Evolutionary conservation across 148 eudicot species (phyloP).

Genomic region (Cornus suecica): DNA sequence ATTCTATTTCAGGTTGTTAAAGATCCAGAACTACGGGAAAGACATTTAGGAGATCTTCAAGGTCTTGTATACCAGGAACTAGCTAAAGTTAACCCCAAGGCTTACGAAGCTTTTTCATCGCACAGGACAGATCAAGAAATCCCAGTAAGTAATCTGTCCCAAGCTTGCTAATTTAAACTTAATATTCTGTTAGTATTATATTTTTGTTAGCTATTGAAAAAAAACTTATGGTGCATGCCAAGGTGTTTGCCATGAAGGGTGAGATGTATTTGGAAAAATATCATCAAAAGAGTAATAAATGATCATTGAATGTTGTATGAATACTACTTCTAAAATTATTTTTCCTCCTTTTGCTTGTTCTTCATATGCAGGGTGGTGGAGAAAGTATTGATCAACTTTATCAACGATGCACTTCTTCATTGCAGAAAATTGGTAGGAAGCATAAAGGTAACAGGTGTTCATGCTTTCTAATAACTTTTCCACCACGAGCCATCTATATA

Average conservation of each 20-base stretch:
- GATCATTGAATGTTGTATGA: neutral
- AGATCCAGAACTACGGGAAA: conserved; percentile 67
- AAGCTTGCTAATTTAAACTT: neutral
- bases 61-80: conserved; percentile 54
- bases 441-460: conserved; percentile 50
- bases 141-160: conserved; percentile 47
- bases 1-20: conserved; percentile 50
- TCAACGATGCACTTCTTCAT: conserved; percentile 57
- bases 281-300: too few species aligned
- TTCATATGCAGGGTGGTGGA: conserved; percentile 77
- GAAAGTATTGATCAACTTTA: conserved; percentile 87
- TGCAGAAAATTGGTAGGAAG: conserved; percentile 62
- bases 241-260: neutral
- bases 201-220: neutral
- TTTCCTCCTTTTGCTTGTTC: neutral
- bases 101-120: conserved; percentile 60
- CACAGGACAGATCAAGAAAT: conserved; percentile 54
- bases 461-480: neutral
- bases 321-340: neutral
- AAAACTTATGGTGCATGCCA: neutral
- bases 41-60: conserved; percentile 91
- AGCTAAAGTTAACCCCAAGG: conserved; percentile 44
- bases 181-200: neutral
- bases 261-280: neutral
- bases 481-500: neutral